A percentile compares a stretch with the other conserved stretches of the same genome.
phyloP scores from a whole-genome alignment of 1,284 basidiomycete species.

The Ustilago xerochloae region DNA sequence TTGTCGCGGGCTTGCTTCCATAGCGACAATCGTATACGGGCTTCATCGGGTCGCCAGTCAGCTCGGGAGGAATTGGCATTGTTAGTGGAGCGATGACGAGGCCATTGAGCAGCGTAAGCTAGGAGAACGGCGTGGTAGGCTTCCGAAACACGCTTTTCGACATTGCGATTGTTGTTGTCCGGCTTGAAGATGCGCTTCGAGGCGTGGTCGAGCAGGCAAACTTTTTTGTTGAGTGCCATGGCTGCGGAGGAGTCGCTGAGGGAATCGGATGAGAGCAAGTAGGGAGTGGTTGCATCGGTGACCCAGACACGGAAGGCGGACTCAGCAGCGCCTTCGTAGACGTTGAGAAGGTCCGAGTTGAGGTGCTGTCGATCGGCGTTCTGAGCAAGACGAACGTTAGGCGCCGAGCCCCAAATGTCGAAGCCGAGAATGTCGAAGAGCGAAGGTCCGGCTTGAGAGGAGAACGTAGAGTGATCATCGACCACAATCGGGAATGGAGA shows the following conservation, averaged over 20 bases:
- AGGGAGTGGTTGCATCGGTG: slow-evolving; percentile 35
- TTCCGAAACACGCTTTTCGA: slow-evolving; percentile 37
- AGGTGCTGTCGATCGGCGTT: slow-evolving; percentile 31
- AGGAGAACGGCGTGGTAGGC: slow-evolving; percentile 39
- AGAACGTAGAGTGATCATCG: neutral
- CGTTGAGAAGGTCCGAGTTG: slow-evolving; percentile 31
- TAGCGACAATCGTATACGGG: slow-evolving; percentile 27
- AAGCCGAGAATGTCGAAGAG: slow-evolving; percentile 38
- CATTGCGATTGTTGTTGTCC: slow-evolving; percentile 19
- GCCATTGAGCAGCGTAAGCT: slow-evolving; percentile 44
- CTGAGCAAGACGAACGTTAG: slow-evolving; percentile 25
- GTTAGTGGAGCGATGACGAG: slow-evolving; percentile 26
- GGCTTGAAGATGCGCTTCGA: slow-evolving; percentile 35
- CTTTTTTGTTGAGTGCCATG: slow-evolving; percentile 40
- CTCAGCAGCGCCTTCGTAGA: slow-evolving; percentile 42
- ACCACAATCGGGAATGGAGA: slow-evolving; percentile 21
- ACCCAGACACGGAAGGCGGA: slow-evolving; percentile 41
- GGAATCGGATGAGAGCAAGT: slow-evolving; percentile 22
- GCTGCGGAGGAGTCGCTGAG: slow-evolving; percentile 9
- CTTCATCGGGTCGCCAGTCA: slow-evolving; percentile 31
- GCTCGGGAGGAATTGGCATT: neutral
- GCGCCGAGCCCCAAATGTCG: slow-evolving; percentile 37
- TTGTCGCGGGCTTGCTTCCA: slow-evolving; percentile 45
- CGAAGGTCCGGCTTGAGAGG: slow-evolving; percentile 3
- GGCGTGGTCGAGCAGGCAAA: slow-evolving; percentile 37